Conservation (phyloP, 495 filamentous ascomycete genomes). For the Aspergillus nanangensis region DNA sequence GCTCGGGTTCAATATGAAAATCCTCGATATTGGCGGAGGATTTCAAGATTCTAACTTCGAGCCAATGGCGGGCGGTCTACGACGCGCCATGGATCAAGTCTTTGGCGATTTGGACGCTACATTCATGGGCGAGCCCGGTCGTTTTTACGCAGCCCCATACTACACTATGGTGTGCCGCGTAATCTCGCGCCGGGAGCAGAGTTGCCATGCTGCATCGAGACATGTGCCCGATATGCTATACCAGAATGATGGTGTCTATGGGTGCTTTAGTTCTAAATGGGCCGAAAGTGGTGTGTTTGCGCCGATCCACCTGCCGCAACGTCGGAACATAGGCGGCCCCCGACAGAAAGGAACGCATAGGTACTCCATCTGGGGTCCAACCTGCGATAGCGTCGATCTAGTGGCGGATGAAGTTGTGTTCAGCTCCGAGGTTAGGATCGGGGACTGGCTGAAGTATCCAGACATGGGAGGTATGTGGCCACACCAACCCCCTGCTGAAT, state of each 20-base stretch:
- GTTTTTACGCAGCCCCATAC: slow-evolving; percentile 21
- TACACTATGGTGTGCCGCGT: slow-evolving; percentile 28
- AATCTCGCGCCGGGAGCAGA: slow-evolving; percentile 22
- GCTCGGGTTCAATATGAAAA: slow-evolving; percentile 9
- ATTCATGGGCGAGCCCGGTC: slow-evolving; percentile 29
- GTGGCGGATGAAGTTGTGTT: slow-evolving; percentile 14
- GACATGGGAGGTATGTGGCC: slow-evolving; percentile 25
- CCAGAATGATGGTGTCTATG: slow-evolving; percentile 32
- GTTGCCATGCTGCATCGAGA: slow-evolving; percentile 3
- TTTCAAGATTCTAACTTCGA: slow-evolving; percentile 24
- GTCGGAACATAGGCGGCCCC: not conserved
- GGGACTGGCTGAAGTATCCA: slow-evolving; percentile 28
- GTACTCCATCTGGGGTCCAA: slow-evolving; percentile 34
- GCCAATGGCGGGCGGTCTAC: slow-evolving; percentile 12
- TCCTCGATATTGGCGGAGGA: slow-evolving; percentile 31
- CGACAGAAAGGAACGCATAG: not conserved
- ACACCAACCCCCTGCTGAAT: not conserved
- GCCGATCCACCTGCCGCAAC: not conserved
- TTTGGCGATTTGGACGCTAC: slow-evolving; percentile 13
- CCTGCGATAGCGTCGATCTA: slow-evolving; percentile 27
- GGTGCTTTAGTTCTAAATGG: slow-evolving; percentile 26
- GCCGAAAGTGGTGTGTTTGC: slow-evolving; percentile 16
- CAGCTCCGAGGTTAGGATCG: slow-evolving; percentile 18
- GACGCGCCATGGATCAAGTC: slow-evolving; percentile 3
- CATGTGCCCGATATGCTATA: slow-evolving; percentile 25